These are phyloP conservation scores for Ammopiptanthus mongolicus DNA, from an alignment of 306 rosid species.

Conservation along the genomic window DNA sequence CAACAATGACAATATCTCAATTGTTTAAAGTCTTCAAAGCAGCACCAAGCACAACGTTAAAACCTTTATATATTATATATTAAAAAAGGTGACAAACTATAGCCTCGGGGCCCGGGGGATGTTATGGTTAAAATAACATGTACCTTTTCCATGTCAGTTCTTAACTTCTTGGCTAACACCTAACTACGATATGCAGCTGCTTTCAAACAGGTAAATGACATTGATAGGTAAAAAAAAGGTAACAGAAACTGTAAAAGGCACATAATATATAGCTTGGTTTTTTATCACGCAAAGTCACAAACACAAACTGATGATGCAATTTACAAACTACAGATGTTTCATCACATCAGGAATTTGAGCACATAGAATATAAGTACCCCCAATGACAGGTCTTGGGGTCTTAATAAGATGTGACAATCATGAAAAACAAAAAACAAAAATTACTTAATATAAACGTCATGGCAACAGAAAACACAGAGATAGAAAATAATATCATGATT, in stretches of 20 bases:
- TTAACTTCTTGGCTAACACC: not conserved
- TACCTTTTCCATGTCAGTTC: slow-evolving; percentile 6
- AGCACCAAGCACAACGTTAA: slow-evolving; percentile 20
- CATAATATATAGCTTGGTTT: slow-evolving; percentile 13
- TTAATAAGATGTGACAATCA: slow-evolving; percentile 22
- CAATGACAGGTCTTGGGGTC: slow-evolving; percentile 24
- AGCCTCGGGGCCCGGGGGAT: too few relatives aligned
- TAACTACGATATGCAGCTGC: not conserved
- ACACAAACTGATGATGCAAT: slow-evolving; percentile 33
- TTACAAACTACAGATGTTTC: slow-evolving; percentile 37
- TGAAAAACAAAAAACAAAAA: not conserved
- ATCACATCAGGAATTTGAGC: slow-evolving; percentile 34
- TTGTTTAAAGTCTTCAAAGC: not conserved
- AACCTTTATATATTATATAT: not conserved
- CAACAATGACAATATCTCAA: slow-evolving; percentile 21
- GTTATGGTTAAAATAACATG: not conserved
- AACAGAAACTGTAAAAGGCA: not conserved
- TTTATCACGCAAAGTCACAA: slow-evolving; percentile 24
- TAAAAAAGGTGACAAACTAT: not conserved
- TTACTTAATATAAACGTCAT: slow-evolving; percentile 28
- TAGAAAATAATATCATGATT: slow-evolving; percentile 14
- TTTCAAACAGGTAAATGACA: slow-evolving; percentile 15
- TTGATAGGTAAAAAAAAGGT: not conserved
- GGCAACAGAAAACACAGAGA: slow-evolving; percentile 24
- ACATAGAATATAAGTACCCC: slow-evolving; percentile 9